Base-by-base conservation (phyloP, 1,139 yeast genomes). In the Nakaseomyces nivariensis region DNA sequence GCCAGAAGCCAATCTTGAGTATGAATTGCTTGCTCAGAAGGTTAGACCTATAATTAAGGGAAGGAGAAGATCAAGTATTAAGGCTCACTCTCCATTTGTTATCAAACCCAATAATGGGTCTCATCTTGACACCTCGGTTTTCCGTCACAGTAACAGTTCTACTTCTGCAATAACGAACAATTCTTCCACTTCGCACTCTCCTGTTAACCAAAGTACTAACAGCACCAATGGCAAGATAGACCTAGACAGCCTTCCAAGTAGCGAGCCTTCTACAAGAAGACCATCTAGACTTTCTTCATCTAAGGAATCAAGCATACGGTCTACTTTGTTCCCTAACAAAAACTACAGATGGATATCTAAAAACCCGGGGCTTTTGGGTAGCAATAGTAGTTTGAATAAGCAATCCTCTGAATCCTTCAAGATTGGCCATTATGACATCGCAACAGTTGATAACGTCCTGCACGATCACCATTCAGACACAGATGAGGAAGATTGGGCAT, bases 401-500 rank as follows among this genome's bases (percentile, higher is more conserved):
- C 44, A 41, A 29, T 9, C 44, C 24, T 4, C 33, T n/a, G 44
- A 41, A n/a, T 5, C 33, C 25, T 41, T 41, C 22, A 41, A 41
- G 27, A n/a, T 41, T 5, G 25, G 34, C 37, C 45, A 10, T 24
- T 37, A 36, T 17, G 43, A 43, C 9, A 36, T 41, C 10, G 37
- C 32, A 13, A 17, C 31, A 26, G 36, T 42, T 31, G 49, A 34
- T 11, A 41, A 41, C 29, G 44, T 41, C 13, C 44, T 41, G 4
- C n/a, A 36, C 5, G 41, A 27, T n/a, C 44, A 55, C 34, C 63
- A 63, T 48, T 65, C 70, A 11, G 82, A 86, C 59, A 87, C 96
- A 0, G 97, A 89, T 67, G 97, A 90, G 63, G 97, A 89, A 66
- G 97, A 89, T 67, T 89, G 97, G 97, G 86, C 82, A 54, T 72